Conservation (phyloP, 306 rosid species). For the Vigna angularis region DNA sequence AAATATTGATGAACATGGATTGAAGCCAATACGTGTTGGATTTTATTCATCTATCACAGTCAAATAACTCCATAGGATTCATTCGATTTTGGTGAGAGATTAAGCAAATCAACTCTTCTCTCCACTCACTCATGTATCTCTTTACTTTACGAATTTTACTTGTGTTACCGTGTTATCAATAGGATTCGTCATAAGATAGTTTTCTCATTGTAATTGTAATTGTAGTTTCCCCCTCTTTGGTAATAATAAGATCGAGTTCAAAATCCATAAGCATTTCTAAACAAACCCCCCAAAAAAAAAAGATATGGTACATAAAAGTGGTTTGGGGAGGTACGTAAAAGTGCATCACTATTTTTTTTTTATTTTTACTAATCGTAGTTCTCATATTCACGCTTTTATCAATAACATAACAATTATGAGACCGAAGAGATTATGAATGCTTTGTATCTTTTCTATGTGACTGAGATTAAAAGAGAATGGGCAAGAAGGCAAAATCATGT, state of each 20-base stretch:
- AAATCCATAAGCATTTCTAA: neutral
- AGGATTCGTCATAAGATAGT: neutral
- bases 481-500: conserved; percentile 32
- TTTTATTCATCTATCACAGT: conserved; percentile 37
- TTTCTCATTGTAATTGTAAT: neutral
- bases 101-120: conserved; percentile 28
- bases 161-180: neutral
- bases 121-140: neutral
- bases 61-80: conserved; percentile 5
- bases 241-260: conserved; percentile 30
- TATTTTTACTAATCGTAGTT: no score
- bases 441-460: neutral
- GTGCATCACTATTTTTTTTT: no score
- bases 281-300: no score
- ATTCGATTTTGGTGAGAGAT: conserved; percentile 33
- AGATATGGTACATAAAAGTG: no score
- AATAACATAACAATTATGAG: no score
- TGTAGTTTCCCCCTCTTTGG: conserved; percentile 13
- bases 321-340: no score
- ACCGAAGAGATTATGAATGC: neutral
- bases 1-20: conserved; percentile 43
- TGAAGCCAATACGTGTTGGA: conserved; percentile 28
- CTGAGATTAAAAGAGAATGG: neutral
- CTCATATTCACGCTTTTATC: no score
- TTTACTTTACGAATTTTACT: conserved; percentile 3